phyloP scores from a whole-genome alignment of 805 yeast genomes.

The Sungouiella blattae region DNA sequence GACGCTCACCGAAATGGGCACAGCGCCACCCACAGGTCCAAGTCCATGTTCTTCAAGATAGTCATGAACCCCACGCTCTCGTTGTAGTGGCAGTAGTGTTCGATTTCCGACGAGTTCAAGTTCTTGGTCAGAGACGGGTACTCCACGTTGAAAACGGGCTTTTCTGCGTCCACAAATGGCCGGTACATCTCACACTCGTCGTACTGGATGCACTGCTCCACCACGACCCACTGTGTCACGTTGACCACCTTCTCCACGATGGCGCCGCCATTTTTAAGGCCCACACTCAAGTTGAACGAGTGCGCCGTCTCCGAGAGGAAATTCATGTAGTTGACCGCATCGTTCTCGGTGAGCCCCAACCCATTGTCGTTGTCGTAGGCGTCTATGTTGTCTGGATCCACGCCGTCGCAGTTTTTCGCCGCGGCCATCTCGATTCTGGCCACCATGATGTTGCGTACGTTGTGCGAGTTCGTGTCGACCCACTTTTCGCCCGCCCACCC shows the following conservation, averaged over 20 bases:
- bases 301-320: slow-evolving; percentile 15
- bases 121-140: slow-evolving; percentile 17
- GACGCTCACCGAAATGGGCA: slow-evolving; percentile 7
- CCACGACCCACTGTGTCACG: slow-evolving; percentile 21
- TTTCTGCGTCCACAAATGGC: slow-evolving; percentile 12
- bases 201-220: slow-evolving; percentile 25
- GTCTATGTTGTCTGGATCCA: slow-evolving; percentile 28
- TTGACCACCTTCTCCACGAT: slow-evolving; percentile 17
- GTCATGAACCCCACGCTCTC: slow-evolving; percentile 15
- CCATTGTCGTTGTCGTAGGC: slow-evolving; percentile 27
- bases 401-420: slow-evolving; percentile 22
- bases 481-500: slow-evolving; percentile 29
- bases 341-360: slow-evolving; percentile 18
- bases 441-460: slow-evolving; percentile 19
- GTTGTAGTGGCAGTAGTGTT: slow-evolving; percentile 1
- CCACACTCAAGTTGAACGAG: slow-evolving; percentile 14
- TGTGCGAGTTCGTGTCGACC: slow-evolving; percentile 18
- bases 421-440: slow-evolving; percentile 17
- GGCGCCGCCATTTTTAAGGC: slow-evolving; percentile 22
- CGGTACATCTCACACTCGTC: slow-evolving; percentile 18
- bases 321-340: slow-evolving; percentile 20
- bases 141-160: slow-evolving; percentile 24
- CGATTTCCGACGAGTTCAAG: slow-evolving; percentile 6
- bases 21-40: slow-evolving; percentile 18
- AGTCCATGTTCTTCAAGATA: slow-evolving; percentile 20